A percentile compares a stretch with the other conserved stretches of the same genome.
These are phyloP conservation scores for Pholiota adiposa DNA, from an alignment of 1,284 basidiomycete species.

Conservation along the genomic window DNA sequence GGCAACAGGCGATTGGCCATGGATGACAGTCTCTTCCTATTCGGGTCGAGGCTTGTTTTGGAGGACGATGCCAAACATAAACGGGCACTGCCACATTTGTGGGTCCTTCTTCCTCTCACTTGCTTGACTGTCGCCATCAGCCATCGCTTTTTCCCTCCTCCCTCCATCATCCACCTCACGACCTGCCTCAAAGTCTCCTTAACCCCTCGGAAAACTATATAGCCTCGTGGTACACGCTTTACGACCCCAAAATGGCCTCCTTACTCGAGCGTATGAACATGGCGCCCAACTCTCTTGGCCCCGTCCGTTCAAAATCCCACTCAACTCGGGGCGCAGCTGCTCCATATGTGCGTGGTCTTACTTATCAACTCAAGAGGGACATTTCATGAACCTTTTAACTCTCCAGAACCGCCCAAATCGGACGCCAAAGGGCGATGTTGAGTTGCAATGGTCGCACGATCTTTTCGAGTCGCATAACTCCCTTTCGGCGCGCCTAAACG, in stretches of 20 bases:
- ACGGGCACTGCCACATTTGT: slow-evolving; percentile 17
- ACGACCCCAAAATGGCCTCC: slow-evolving; percentile 52
- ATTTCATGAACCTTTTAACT: slow-evolving; percentile 31
- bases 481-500: slow-evolving; percentile 62
- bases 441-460: slow-evolving; percentile 75
- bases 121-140: background rate
- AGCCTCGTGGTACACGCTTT: background rate
- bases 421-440: slow-evolving; percentile 66
- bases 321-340: slow-evolving; percentile 51
- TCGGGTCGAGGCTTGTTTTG: background rate
- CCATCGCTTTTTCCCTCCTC: slow-evolving; percentile 2
- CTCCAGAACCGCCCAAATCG: slow-evolving; percentile 52
- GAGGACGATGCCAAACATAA: slow-evolving; percentile 17
- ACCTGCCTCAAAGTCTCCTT: background rate
- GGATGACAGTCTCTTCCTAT: background rate
- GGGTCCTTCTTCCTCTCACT: slow-evolving; percentile 10
- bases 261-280: slow-evolving; percentile 70
- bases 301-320: slow-evolving; percentile 58
- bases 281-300: slow-evolving; percentile 50
- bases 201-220: background rate
- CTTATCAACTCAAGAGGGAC: slow-evolving; percentile 27
- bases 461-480: slow-evolving; percentile 66
- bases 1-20: background rate
- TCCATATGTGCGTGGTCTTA: slow-evolving; percentile 69
- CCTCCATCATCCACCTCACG: slow-evolving; percentile 1